A percentile compares a stretch with the other conserved stretches of the same genome.
These are phyloP conservation scores for Rauvolfia tetraphylla DNA, from an alignment of 257 asterid species.

Conservation along the genomic window DNA sequence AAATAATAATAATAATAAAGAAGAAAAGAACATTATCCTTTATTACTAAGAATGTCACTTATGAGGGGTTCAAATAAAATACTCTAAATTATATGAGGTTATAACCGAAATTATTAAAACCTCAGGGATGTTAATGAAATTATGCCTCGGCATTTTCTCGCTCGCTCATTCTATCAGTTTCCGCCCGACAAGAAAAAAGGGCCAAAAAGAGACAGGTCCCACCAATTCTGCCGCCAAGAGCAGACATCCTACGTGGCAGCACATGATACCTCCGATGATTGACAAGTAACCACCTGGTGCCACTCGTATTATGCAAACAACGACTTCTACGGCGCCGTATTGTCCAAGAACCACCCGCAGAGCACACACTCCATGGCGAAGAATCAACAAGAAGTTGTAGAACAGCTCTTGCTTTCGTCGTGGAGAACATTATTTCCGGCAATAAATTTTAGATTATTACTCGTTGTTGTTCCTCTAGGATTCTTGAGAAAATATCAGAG, in stretches of 20 bases:
- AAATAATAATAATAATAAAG: too few species aligned
- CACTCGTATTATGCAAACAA: not conserved
- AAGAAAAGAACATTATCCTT: too few species aligned
- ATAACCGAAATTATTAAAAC: too few species aligned
- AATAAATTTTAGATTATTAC: not conserved
- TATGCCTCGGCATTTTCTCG: not conserved
- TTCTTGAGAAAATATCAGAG: not conserved
- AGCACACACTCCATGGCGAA: not conserved
- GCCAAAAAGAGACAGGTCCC: not conserved
- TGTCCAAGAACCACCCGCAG: not conserved
- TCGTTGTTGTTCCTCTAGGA: not conserved
- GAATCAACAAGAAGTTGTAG: not conserved
- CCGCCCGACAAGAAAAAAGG: not conserved
- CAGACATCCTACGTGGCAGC: not conserved
- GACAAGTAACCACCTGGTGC: not conserved
- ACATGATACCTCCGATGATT: not conserved
- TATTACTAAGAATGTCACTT: too few species aligned
- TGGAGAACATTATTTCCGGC: not conserved
- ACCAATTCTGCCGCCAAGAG: conserved; percentile 1
- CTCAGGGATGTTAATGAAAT: not conserved
- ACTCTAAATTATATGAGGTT: not conserved
- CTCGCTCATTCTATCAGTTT: not conserved
- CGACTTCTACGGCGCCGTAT: conserved; percentile 1
- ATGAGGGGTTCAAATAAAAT: not conserved
- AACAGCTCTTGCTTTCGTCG: too few species aligned